A percentile compares a stretch with the other conserved stretches of the same genome.
Evolutionary conservation across 805 yeast genomes (phyloP).

Genomic region (Jamesozyma gamospora): DNA sequence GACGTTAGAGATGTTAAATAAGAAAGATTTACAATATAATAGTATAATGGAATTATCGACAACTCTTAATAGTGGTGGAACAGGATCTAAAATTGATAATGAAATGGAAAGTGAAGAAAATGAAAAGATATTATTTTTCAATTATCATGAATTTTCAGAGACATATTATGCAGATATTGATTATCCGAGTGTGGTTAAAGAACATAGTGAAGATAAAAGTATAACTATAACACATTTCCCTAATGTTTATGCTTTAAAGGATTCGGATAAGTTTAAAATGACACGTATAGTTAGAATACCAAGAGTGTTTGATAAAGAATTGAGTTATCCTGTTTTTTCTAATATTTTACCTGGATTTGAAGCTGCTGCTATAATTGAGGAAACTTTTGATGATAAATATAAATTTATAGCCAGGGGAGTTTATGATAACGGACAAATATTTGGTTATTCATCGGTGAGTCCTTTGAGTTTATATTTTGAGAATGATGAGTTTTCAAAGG

Average conservation of each 20-base stretch:
- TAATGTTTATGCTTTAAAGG: conserved; percentile 35
- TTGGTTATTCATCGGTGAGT: conserved; percentile 44
- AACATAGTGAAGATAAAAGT: conserved; percentile 27
- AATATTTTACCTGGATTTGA: conserved; percentile 47
- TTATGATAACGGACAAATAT: conserved; percentile 35
- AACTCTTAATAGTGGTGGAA: not conserved
- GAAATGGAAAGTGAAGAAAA: not conserved
- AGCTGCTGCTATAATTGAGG: conserved; percentile 43
- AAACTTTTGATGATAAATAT: not conserved
- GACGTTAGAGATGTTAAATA: too few relatives aligned
- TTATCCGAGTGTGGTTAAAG: conserved; percentile 5
- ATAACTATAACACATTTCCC: conserved; percentile 60
- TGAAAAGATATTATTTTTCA: conserved; percentile 38
- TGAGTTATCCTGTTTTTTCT: conserved; percentile 46
- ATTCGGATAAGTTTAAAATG: conserved; percentile 22
- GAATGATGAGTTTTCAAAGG: conserved; percentile 31
- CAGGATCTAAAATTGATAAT: too few relatives aligned
- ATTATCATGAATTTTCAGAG: conserved; percentile 53
- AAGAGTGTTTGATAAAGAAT: conserved; percentile 34
- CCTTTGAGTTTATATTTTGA: conserved; percentile 36
- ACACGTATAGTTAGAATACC: conserved; percentile 63
- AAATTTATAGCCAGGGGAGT: conserved; percentile 33
- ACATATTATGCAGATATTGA: conserved; percentile 25
- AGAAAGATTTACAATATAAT: too few relatives aligned
- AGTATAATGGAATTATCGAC: not conserved